phyloP scores from a whole-genome alignment of 2,329 filamentous ascomycete species.

The Pseudogymnoascus sp. region DNA sequence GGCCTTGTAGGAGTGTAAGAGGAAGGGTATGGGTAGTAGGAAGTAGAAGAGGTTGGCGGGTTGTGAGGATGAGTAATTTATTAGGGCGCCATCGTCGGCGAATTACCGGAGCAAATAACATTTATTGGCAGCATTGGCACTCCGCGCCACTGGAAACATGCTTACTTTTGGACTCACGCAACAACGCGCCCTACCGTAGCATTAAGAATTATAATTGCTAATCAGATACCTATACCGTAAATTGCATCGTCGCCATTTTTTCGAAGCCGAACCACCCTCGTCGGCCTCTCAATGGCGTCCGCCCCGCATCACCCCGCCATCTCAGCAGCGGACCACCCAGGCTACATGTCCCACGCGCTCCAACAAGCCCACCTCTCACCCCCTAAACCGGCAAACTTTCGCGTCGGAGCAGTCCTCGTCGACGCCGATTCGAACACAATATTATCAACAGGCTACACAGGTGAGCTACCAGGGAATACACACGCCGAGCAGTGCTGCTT shows the following conservation, averaged over 20 bases:
- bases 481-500: conserved; percentile 94
- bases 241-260: neutral
- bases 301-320: neutral
- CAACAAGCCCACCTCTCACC: conserved; percentile 66
- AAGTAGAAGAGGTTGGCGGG: neutral
- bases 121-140: conserved; percentile 2
- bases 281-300: neutral
- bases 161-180: neutral
- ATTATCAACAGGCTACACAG: conserved; percentile 77
- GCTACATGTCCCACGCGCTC: neutral
- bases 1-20: neutral
- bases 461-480: conserved; percentile 87
- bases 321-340: neutral
- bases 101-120: neutral
- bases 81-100: neutral
- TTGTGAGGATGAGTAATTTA: neutral
- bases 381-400: conserved; percentile 83
- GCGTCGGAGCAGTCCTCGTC: conserved; percentile 82
- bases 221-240: neutral
- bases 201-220: neutral
- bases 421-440: conserved; percentile 49
- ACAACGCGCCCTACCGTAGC: neutral
- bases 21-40: neutral
- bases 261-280: neutral
- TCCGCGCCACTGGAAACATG: neutral